A percentile compares a stretch with the other conserved stretches of the same genome.
Evolutionary conservation across 73 alveolate species (phyloP).

Genomic region (Halteria grandinella): DNA sequence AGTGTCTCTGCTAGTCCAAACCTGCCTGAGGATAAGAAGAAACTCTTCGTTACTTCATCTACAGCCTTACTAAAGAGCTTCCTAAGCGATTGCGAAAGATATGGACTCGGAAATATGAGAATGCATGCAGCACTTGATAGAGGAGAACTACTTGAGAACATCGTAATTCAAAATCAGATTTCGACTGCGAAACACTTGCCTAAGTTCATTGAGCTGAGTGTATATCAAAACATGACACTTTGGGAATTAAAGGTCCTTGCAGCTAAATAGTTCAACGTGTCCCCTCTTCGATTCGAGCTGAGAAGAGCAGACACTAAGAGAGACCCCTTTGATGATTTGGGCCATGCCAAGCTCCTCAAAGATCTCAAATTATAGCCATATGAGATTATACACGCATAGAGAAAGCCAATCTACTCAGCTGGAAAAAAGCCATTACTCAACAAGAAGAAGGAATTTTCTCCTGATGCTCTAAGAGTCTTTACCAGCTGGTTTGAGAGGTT

Average conservation of each 20-base stretch:
- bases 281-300: constrained; percentile 9
- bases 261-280: constrained; percentile 52
- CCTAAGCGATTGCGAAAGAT: constrained; percentile 75
- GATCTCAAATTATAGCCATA: constrained; percentile 22
- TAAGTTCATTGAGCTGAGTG: constrained; percentile 63
- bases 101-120: constrained; percentile 80
- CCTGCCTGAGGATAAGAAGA: constrained; percentile 15
- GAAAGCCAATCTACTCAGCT: background rate
- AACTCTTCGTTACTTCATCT: constrained; percentile 51
- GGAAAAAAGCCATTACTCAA: constrained; percentile 9
- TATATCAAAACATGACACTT: constrained; percentile 73
- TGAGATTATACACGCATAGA: constrained; percentile 12
- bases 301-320: constrained; percentile 17
- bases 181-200: constrained; percentile 54
- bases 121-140: constrained; percentile 44
- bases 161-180: constrained; percentile 44
- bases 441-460: constrained; percentile 30
- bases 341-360: background rate
- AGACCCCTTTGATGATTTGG: constrained; percentile 6
- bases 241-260: constrained; percentile 77
- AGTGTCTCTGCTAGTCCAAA: background rate
- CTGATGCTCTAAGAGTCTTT: constrained; percentile 39
- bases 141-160: constrained; percentile 20
- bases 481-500: constrained; percentile 51
- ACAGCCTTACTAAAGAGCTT: constrained; percentile 67